phyloP scores from a whole-genome alignment of 2,329 filamentous ascomycete species.

The Spiromastix sp. region DNA sequence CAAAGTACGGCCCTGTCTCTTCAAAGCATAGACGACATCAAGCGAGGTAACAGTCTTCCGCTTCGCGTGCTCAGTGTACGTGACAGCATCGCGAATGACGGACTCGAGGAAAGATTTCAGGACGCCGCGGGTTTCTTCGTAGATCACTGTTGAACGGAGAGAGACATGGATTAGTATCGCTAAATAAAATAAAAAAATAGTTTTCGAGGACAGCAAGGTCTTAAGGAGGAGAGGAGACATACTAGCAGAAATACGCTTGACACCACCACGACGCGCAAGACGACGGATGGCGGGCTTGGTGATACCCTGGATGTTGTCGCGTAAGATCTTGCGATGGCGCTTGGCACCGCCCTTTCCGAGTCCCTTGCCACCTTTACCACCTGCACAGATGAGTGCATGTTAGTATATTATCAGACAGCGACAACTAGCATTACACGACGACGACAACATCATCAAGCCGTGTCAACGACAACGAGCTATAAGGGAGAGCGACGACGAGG shows the following conservation, averaged over 20 bases:
- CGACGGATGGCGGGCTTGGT: conserved; percentile 97
- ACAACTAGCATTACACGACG: background rate
- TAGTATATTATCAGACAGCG: conserved; percentile 29
- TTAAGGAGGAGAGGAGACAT: conserved; percentile 34
- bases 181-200: too few relatives aligned
- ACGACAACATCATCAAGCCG: background rate
- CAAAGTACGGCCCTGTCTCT: conserved; percentile 59
- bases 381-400: conserved; percentile 44
- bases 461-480: background rate
- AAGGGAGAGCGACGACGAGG: background rate
- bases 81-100: conserved; percentile 69
- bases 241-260: conserved; percentile 99
- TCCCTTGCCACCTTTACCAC: conserved; percentile 93
- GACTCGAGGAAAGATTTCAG: conserved; percentile 75
- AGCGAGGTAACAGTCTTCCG: conserved; percentile 48
- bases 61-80: conserved; percentile 76
- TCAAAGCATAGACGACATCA: conserved; percentile 53
- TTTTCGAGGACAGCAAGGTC: too few relatives aligned
- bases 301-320: conserved; percentile 99
- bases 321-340: conserved; percentile 98
- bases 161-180: background rate
- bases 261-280: conserved; percentile 98
- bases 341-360: conserved; percentile 97
- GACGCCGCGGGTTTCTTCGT: conserved; percentile 72
- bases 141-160: conserved; percentile 52